phyloP scores from a whole-genome alignment of 2,329 filamentous ascomycete genomes.

The Neofusicoccum umdonicola region DNA sequence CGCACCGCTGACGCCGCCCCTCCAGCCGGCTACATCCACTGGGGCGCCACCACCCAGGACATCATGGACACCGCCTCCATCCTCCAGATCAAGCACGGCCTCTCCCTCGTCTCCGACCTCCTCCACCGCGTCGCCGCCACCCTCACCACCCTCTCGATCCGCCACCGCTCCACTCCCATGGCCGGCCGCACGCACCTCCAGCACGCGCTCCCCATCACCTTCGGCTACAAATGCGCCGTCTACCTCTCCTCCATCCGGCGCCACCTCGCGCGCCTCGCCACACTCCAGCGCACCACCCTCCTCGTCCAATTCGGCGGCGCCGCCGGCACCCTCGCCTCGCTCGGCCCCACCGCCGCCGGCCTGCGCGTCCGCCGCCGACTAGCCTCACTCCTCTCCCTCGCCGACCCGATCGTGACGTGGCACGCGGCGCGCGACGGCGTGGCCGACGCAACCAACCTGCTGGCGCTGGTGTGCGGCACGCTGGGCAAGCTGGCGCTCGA shows the following conservation, averaged over 20 bases:
- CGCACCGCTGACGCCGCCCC: slow-evolving; percentile 27
- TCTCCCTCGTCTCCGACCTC: slow-evolving; percentile 48
- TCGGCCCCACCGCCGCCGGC: slow-evolving; percentile 43
- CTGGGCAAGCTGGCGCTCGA: slow-evolving; percentile 58
- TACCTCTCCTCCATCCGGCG: slow-evolving; percentile 52
- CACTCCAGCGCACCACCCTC: slow-evolving; percentile 47
- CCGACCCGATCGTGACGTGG: slow-evolving; percentile 56
- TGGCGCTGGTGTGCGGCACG: slow-evolving; percentile 53
- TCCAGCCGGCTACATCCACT: slow-evolving; percentile 49
- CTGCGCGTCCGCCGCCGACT: slow-evolving; percentile 50
- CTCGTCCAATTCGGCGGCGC: slow-evolving; percentile 59
- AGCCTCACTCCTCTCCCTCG: slow-evolving; percentile 43
- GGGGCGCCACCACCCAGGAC: slow-evolving; percentile 60
- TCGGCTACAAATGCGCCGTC: slow-evolving; percentile 58
- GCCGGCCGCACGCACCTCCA: slow-evolving; percentile 58
- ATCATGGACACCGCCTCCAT: slow-evolving; percentile 58
- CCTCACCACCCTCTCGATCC: slow-evolving; percentile 43
- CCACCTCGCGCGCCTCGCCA: slow-evolving; percentile 48
- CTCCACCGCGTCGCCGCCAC: slow-evolving; percentile 44
- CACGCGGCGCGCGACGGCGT: slow-evolving; percentile 56
- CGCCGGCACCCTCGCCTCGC: slow-evolving; percentile 54
- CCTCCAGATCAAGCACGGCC: slow-evolving; percentile 52
- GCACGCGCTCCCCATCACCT: slow-evolving; percentile 57
- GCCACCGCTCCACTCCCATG: slow-evolving; percentile 55
- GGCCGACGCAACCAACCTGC: slow-evolving; percentile 54